Conservation (phyloP, 371 early-diverging fungal species). For the Paramicrosporidium saccamoebae region DNA sequence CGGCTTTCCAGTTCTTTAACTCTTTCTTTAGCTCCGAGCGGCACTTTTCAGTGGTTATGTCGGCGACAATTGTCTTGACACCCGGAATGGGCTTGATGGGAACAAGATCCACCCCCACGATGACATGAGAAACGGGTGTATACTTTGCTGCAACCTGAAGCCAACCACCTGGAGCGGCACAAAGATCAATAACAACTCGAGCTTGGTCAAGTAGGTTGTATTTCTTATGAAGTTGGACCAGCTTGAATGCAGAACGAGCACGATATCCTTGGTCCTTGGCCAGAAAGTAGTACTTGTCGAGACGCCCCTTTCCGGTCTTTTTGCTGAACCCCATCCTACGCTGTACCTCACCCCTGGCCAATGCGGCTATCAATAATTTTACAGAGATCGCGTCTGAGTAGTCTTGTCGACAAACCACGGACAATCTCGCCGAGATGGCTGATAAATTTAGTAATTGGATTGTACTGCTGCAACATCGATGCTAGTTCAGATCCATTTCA, state of each 20-base stretch:
- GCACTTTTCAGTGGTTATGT: constrained; percentile 89
- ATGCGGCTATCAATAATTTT: too few species aligned
- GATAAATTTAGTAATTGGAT: too few species aligned
- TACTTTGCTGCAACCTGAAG: constrained; percentile 84
- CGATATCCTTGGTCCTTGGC: constrained; percentile 99
- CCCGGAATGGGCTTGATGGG: constrained; percentile 92
- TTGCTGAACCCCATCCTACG: constrained; percentile 13
- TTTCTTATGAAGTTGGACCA: constrained; percentile 96
- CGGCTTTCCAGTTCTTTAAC: constrained; percentile 91
- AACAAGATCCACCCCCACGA: constrained; percentile 79
- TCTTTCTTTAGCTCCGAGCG: constrained; percentile 40
- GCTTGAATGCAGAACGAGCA: constrained; percentile 98
- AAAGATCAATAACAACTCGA: constrained; percentile 82
- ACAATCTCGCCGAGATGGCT: too few species aligned
- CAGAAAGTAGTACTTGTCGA: constrained; percentile 99
- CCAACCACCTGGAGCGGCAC: constrained; percentile 99
- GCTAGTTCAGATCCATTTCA: too few species aligned
- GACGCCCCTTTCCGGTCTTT: constrained; percentile 55
- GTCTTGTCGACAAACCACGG: too few species aligned
- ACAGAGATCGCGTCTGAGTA: too few species aligned
- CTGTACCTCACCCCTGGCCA: too few species aligned
- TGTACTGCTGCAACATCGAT: too few species aligned
- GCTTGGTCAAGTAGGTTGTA: constrained; percentile 77
- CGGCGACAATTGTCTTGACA: constrained; percentile 79
- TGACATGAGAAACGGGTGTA: constrained; percentile 69